Evolutionary conservation across 2,329 filamentous ascomycete species (phyloP).

Genomic region (Epichloe gansuensis): DNA sequence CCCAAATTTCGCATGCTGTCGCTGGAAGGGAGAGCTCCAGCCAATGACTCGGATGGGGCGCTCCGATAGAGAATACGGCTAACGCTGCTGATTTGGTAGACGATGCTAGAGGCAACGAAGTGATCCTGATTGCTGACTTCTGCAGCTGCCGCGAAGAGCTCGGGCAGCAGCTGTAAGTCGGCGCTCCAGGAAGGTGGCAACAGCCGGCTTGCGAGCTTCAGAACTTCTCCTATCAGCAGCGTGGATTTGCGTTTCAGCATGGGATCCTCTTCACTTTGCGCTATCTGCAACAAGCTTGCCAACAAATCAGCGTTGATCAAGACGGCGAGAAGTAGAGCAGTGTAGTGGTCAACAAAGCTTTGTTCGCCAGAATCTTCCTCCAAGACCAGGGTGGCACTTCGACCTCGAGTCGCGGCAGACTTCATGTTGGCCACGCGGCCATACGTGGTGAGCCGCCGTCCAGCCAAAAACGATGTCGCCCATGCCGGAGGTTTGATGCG

Average conservation of each 20-base stretch:
- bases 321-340: conserved; percentile 71
- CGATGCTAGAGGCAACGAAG: conserved; percentile 74
- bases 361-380: conserved; percentile 60
- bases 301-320: conserved; percentile 72
- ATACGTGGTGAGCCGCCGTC: conserved; percentile 85
- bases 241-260: conserved; percentile 78
- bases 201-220: conserved; percentile 78
- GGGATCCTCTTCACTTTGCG: conserved; percentile 53
- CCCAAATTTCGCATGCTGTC: conserved; percentile 35
- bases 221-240: conserved; percentile 75
- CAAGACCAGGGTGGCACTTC: conserved; percentile 38
- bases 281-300: conserved; percentile 46
- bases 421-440: conserved; percentile 83
- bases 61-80: conserved; percentile 84
- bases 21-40: conserved; percentile 28
- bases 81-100: conserved; percentile 97
- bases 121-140: conserved; percentile 58
- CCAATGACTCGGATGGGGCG: conserved; percentile 33
- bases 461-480: conserved; percentile 91
- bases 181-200: conserved; percentile 73
- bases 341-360: conserved; percentile 89
- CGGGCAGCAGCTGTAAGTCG: conserved; percentile 75
- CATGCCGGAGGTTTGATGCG: conserved; percentile 85
- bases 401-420: conserved; percentile 37
- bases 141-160: conserved; percentile 66